Evolutionary conservation across 2,329 filamentous ascomycete species (phyloP).

Genomic region (Pseudogymnoascus sp.): DNA sequence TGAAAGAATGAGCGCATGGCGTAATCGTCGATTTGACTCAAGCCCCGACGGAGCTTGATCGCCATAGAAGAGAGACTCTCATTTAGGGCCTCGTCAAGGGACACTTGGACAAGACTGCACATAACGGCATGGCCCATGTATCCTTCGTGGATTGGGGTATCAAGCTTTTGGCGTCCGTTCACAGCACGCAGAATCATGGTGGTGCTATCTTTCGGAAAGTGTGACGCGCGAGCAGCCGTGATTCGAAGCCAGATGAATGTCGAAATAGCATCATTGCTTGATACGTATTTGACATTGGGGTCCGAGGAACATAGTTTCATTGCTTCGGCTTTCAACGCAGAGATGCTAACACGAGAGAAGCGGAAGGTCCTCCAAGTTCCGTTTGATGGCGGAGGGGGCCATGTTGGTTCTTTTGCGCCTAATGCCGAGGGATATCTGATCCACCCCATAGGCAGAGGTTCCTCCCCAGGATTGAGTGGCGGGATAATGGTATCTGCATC

Average conservation of each 20-base stretch:
- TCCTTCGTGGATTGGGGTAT: not conserved
- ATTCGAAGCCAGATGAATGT: conserved; percentile 3
- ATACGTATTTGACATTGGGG: not conserved
- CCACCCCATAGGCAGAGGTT: not conserved
- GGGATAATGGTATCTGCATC: conserved; percentile 3
- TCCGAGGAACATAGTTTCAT: not conserved
- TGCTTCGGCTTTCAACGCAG: not conserved
- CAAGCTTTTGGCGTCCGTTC: not conserved
- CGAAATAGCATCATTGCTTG: conserved; percentile 4
- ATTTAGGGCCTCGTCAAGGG: not conserved
- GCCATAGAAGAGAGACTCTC: not conserved
- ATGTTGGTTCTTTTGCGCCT: not conserved
- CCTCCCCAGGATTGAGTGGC: not conserved
- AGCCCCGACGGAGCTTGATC: not conserved
- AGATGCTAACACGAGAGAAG: not conserved
- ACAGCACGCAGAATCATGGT: not conserved
- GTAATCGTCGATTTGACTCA: conserved; percentile 1
- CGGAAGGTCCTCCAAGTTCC: conserved; percentile 2
- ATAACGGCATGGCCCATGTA: conserved; percentile 5
- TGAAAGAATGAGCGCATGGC: not conserved
- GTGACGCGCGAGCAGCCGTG: not conserved
- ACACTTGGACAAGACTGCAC: not conserved
- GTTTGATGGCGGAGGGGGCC: not conserved
- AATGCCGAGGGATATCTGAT: not conserved
- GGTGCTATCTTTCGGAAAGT: not conserved